Conservation (phyloP, 805 yeast genomes). For the Sugiyamaella lignohabitans region DNA sequence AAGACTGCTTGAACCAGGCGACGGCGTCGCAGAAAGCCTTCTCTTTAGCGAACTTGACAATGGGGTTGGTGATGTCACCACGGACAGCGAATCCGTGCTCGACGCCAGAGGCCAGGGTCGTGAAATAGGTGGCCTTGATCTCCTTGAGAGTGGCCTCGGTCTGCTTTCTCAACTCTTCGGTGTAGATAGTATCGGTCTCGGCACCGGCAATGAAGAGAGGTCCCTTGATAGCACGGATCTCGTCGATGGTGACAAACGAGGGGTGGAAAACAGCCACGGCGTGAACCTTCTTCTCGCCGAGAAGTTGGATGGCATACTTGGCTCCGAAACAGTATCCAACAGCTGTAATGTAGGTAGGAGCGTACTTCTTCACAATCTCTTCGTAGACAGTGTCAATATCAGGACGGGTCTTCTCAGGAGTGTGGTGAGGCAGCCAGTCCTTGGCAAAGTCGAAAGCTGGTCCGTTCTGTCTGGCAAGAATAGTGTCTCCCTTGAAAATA, state of each 20-base stretch:
- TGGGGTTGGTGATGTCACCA: constrained; percentile 57
- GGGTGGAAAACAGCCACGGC: constrained; percentile 83
- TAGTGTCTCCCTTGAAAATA: constrained; percentile 50
- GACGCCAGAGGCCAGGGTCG: constrained; percentile 57
- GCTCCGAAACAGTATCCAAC: constrained; percentile 88
- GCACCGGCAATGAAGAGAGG: constrained; percentile 74
- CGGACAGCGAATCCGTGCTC: constrained; percentile 75
- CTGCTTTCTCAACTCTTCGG: constrained; percentile 54
- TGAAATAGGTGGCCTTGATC: constrained; percentile 49
- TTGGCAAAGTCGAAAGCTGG: constrained; percentile 21
- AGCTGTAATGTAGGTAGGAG: constrained; percentile 47
- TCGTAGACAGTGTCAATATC: constrained; percentile 45
- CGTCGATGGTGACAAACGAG: constrained; percentile 60
- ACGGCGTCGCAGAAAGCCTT: constrained; percentile 40
- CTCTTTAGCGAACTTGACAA: constrained; percentile 57
- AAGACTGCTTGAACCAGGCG: constrained; percentile 20
- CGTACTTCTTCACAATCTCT: constrained; percentile 38
- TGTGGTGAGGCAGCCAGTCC: constrained; percentile 52
- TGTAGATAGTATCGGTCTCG: constrained; percentile 57
- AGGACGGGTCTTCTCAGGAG: constrained; percentile 41
- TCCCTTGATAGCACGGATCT: constrained; percentile 50
- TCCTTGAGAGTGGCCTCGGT: constrained; percentile 55
- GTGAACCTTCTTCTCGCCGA: constrained; percentile 34
- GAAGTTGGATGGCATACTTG: constrained; percentile 52
- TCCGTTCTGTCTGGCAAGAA: constrained; percentile 29